These are phyloP conservation scores for Megacollybia marginata DNA, from an alignment of 768 basidiomycete species.

Conservation along the genomic window DNA sequence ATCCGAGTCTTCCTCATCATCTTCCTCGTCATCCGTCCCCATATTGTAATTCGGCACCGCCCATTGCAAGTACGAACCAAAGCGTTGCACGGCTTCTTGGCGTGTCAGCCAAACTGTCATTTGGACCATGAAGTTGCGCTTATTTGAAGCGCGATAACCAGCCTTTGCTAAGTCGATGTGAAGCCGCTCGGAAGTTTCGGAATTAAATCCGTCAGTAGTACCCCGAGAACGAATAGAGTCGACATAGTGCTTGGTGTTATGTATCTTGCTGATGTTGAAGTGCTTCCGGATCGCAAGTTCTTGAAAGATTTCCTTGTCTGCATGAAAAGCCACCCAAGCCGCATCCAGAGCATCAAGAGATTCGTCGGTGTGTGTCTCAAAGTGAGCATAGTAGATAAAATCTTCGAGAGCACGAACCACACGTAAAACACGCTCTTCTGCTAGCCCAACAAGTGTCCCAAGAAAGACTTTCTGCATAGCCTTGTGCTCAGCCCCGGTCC, in stretches of 20 bases:
- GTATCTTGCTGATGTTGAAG: too few relatives aligned
- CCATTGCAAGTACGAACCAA: conserved; percentile 25
- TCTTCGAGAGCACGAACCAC: conserved; percentile 22
- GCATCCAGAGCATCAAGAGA: conserved; percentile 16
- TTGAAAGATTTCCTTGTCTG: conserved; percentile 21
- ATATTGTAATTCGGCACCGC: background rate
- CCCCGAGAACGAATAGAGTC: conserved; percentile 19
- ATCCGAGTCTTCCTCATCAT: background rate
- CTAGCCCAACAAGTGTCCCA: conserved; percentile 20
- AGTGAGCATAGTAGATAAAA: conserved; percentile 28
- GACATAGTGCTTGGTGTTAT: conserved; percentile 24
- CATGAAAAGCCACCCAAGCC: conserved; percentile 21
- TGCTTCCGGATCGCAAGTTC: conserved; percentile 15
- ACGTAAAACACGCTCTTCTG: conserved; percentile 9
- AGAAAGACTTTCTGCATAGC: conserved; percentile 28
- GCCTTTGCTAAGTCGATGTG: too few relatives aligned
- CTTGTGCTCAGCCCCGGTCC: conserved; percentile 36
- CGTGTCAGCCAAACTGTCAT: conserved; percentile 31
- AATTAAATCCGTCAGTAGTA: conserved; percentile 25
- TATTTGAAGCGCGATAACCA: conserved; percentile 23
- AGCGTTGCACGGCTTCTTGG: too few relatives aligned
- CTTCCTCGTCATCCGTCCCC: conserved; percentile 10
- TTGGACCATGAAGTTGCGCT: conserved; percentile 21
- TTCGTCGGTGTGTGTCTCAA: too few relatives aligned
- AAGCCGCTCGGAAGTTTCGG: conserved; percentile 27